Evolutionary conservation across 176 grass and related monocot genomes (phyloP).

Genomic region (Phoenix roebelenii): DNA sequence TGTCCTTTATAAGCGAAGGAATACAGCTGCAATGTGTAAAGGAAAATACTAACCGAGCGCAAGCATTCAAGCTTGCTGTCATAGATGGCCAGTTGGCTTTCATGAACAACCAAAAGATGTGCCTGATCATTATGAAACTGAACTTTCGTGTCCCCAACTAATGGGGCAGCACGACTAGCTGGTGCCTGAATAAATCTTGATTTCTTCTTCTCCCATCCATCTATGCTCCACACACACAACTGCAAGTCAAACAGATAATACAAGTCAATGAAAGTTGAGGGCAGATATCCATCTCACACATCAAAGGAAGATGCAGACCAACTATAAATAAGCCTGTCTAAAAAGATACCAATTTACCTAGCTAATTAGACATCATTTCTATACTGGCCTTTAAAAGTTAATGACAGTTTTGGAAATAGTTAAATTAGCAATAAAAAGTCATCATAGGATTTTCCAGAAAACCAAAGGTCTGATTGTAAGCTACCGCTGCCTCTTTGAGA

Average conservation of each 20-base stretch:
- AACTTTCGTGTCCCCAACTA: conserved; percentile 92
- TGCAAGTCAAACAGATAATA: conserved; percentile 22
- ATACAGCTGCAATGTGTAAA: background rate
- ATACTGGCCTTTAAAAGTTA: too few relatives aligned
- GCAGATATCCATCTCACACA: too few relatives aligned
- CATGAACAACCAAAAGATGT: conserved; percentile 88
- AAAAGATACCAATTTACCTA: too few relatives aligned
- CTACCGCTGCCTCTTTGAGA: too few relatives aligned
- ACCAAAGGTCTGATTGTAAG: too few relatives aligned
- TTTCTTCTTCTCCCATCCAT: conserved; percentile 98
- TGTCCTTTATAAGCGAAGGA: background rate
- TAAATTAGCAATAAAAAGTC: too few relatives aligned
- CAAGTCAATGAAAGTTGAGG: background rate
- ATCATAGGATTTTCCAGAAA: too few relatives aligned
- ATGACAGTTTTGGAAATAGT: too few relatives aligned
- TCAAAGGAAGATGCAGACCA: too few relatives aligned
- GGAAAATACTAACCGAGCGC: conserved; percentile 49
- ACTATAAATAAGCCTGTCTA: too few relatives aligned
- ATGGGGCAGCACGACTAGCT: conserved; percentile 41
- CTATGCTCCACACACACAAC: conserved; percentile 92
- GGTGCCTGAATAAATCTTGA: conserved; percentile 69
- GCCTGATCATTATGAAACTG: conserved; percentile 96
- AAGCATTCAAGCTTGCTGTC: conserved; percentile 85
- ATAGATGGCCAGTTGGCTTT: conserved; percentile 83
- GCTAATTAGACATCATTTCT: too few relatives aligned